Conservation (phyloP, 1,284 basidiomycete genomes). For the Apiotrichum brassicae region DNA sequence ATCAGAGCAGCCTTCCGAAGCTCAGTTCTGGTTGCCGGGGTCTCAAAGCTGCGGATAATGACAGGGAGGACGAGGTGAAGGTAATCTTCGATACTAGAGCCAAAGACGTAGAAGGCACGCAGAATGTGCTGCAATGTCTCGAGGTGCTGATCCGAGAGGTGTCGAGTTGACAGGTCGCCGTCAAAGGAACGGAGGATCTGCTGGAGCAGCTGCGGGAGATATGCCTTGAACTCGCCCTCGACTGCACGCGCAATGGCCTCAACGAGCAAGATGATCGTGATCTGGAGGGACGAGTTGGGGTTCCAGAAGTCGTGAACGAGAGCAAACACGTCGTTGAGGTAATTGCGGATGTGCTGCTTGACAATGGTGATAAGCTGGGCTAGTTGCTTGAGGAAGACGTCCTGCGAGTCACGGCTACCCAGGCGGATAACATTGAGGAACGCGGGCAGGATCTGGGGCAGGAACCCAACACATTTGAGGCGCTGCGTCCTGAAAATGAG, state of each 20-base stretch:
- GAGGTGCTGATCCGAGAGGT: slow-evolving; percentile 66
- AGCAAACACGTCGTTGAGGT: slow-evolving; percentile 72
- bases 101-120: slow-evolving; percentile 87
- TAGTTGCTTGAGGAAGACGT: slow-evolving; percentile 93
- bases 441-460: slow-evolving; percentile 95
- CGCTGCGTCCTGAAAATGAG: slow-evolving; percentile 99
- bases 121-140: slow-evolving; percentile 74
- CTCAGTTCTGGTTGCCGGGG: slow-evolving; percentile 64
- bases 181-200: slow-evolving; percentile 85
- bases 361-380: slow-evolving; percentile 94
- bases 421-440: slow-evolving; percentile 83
- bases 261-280: slow-evolving; percentile 87
- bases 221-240: slow-evolving; percentile 96
- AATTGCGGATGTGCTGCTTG: slow-evolving; percentile 95
- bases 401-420: slow-evolving; percentile 71
- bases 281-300: slow-evolving; percentile 70
- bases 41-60: slow-evolving; percentile 87
- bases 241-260: slow-evolving; percentile 92
- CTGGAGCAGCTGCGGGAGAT: slow-evolving; percentile 86
- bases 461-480: slow-evolving; percentile 89
- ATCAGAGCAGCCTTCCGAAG: slow-evolving; percentile 84
- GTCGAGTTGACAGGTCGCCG: slow-evolving; percentile 56
- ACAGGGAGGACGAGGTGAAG: slow-evolving; percentile 94
- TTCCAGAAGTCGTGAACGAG: slow-evolving; percentile 85
- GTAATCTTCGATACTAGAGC: slow-evolving; percentile 95